Percentiles rank a stretch among this genome's conserved stretches.
These are phyloP conservation scores for Syncephalastrum monosporum DNA, from an alignment of 371 early-diverging fungal genomes.

Conservation along the genomic window DNA sequence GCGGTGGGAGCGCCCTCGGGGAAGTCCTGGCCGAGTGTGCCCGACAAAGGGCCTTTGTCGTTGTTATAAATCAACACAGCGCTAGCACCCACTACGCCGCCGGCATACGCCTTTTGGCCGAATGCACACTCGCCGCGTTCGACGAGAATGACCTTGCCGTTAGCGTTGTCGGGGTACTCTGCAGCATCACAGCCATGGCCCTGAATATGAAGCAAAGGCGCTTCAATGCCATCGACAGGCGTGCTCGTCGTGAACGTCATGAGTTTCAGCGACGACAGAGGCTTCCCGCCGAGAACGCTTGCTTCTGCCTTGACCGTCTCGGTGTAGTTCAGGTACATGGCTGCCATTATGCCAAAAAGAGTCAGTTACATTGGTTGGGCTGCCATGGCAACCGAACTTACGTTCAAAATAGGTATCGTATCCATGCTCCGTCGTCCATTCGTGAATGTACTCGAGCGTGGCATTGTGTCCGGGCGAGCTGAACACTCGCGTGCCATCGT, in stretches of 20 bases:
- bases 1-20: conserved; percentile 16
- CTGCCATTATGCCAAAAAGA: conserved; percentile 1
- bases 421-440: conserved; percentile 8
- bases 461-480: conserved; percentile 14
- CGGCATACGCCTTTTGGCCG: conserved; percentile 45
- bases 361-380: not conserved
- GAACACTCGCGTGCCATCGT: conserved; percentile 15
- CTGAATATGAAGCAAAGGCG: conserved; percentile 4
- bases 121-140: conserved; percentile 57
- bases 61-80: conserved; percentile 48
- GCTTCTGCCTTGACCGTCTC: conserved; percentile 14
- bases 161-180: conserved; percentile 17
- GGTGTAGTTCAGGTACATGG: conserved; percentile 14
- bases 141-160: conserved; percentile 47
- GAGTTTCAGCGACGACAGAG: not conserved
- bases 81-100: conserved; percentile 42
- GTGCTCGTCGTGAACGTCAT: conserved; percentile 17
- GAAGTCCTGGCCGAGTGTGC: conserved; percentile 13
- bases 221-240: conserved; percentile 12
- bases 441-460: conserved; percentile 10
- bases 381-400: conserved; percentile 4
- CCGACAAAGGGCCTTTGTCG: conserved; percentile 18
- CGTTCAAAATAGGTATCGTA: conserved; percentile 14
- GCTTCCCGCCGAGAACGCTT: conserved; percentile 1
- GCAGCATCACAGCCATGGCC: conserved; percentile 10